Conservation (phyloP, 768 basidiomycete species). For the Tulasnella sp. region DNA sequence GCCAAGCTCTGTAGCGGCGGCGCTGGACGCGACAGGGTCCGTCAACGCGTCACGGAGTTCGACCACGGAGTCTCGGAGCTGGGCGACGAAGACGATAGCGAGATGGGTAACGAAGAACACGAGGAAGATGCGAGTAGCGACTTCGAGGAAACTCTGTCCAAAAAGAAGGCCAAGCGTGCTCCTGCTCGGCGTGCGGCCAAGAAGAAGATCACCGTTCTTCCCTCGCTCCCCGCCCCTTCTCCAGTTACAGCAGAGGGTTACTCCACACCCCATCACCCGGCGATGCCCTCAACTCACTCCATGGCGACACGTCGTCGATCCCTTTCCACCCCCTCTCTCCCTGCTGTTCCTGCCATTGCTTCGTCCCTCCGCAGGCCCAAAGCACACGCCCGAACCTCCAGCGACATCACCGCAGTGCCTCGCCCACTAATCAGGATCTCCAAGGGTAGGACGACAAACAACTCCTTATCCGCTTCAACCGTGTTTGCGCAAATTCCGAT, state of each 20-base stretch:
- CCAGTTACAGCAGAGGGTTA: too few species aligned
- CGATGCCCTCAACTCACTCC: not conserved
- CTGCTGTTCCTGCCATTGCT: not conserved
- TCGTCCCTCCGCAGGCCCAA: not conserved
- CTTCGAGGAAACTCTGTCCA: conserved; percentile 21
- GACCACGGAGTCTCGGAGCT: conserved; percentile 1
- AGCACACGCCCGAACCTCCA: not conserved
- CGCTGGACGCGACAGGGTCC: not conserved
- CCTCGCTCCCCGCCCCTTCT: not conserved
- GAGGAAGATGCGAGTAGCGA: conserved; percentile 26
- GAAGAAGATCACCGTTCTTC: not conserved
- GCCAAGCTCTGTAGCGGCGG: not conserved
- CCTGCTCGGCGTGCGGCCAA: not conserved
- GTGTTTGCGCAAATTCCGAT: not conserved
- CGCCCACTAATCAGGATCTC: not conserved
- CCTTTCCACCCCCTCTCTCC: conserved; percentile 9
- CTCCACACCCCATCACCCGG: not conserved
- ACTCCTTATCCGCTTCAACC: not conserved
- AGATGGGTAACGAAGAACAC: not conserved
- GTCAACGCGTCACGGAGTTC: not conserved
- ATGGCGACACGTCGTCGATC: conserved; percentile 20
- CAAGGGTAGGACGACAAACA: conserved; percentile 19
- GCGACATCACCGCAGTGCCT: not conserved
- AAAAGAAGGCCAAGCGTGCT: not conserved
- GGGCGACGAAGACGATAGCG: not conserved